Base-by-base conservation (phyloP, 2,329 filamentous ascomycete genomes). In the Pseudovirgaria hyperparasitica region DNA sequence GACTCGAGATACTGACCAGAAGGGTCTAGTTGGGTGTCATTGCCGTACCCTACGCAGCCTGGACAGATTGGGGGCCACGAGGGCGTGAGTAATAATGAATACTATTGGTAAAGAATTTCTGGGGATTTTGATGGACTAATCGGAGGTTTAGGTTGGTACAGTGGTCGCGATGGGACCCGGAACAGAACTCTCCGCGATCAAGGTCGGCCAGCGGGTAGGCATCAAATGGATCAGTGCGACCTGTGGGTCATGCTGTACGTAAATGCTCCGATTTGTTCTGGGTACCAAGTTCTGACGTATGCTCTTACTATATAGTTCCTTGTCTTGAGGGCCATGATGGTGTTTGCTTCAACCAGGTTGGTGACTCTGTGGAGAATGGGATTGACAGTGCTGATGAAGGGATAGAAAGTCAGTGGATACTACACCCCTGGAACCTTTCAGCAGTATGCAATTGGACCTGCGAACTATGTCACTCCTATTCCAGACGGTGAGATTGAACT, bases 381-480 rank as follows among this genome's bases (percentile, higher is more conserved):
- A 26, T 13, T 13, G 24, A 17, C 13, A 17, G 15, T 7, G 8
- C 9, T 12, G 13, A 16, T 19, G 17, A 8, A 22, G 16, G 12
- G 4, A 16, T 21, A 54, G 46, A 54, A 55, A 52, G 40, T 80
- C 25, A 73, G 67, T 0, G 76, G 76, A 5, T 80, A 78, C 53
- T 76, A 71, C 46, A 71, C 66, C 1, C 75, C 75, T 0, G 76
- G 76, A 19, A 81, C 75, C n/a, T 81, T 80, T 46, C 76, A 80
- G 45, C 72, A 79, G 52, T 81, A 79, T 42, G 66, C 67, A 11
- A 45, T 76, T 10, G 67, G 64, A 0, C 70, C 72, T 7, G 74
- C 74, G 3, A 65, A 67, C 51, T 80, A 81, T 46, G 75, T 79
- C 2, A 80, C 76, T 1, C 72, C 72, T 2, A 78, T 81, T 38